A percentile compares a stretch with the other conserved stretches of the same genome.
These are phyloP conservation scores for Brassica cretica DNA, from an alignment of 345 rosid genomes.

Conservation along the genomic window DNA sequence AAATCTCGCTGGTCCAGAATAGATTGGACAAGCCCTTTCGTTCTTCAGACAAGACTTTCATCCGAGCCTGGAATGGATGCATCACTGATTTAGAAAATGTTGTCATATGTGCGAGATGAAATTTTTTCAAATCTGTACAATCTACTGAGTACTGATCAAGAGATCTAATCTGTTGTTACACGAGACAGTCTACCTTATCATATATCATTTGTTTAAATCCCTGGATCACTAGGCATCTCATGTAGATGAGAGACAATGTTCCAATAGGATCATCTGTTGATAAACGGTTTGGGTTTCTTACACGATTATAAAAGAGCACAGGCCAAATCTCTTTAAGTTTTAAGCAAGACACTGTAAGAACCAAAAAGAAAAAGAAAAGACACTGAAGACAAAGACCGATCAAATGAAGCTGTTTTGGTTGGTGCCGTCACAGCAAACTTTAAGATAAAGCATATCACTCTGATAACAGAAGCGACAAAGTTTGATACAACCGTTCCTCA, in stretches of 20 bases:
- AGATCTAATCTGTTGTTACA: neutral
- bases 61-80: neutral
- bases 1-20: neutral
- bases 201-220: neutral
- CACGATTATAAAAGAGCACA: slow-evolving; percentile 30
- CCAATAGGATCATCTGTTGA: slow-evolving; percentile 21
- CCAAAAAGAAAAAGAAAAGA: neutral
- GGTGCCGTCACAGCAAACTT: slow-evolving; percentile 39
- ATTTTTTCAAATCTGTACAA: neutral
- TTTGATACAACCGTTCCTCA: slow-evolving; percentile 32
- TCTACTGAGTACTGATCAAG: neutral
- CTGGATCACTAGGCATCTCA: neutral
- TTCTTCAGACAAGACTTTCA: neutral
- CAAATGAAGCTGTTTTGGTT: slow-evolving; percentile 43
- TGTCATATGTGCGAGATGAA: neutral
- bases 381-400: slow-evolving; percentile 32
- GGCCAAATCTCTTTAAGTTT: slow-evolving; percentile 21
- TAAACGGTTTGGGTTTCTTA: slow-evolving; percentile 20
- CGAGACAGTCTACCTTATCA: neutral
- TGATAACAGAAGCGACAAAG: slow-evolving; percentile 5
- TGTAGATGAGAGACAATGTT: neutral
- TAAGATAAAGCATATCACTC: slow-evolving; percentile 23
- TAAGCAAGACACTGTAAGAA: slow-evolving; percentile 15
- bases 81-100: too few relatives aligned
- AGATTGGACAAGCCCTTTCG: neutral